A percentile compares a stretch with the other conserved stretches of the same genome.
Evolutionary conservation across 148 eudicot genomes (phyloP).

Genomic region (Tetragonia tetragonoides): DNA sequence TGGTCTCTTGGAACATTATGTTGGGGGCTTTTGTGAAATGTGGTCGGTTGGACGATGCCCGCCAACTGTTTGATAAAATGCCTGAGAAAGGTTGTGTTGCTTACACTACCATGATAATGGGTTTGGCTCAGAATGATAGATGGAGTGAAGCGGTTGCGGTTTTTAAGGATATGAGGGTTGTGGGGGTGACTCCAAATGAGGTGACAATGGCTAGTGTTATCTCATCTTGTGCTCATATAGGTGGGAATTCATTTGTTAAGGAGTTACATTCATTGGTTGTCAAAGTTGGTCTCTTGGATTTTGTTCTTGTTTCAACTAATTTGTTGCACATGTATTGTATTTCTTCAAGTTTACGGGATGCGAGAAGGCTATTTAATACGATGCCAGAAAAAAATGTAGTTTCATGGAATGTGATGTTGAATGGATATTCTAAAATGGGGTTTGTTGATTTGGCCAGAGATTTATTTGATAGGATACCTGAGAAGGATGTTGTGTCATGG

Average conservation of each 20-base stretch:
- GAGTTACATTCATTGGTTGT: constrained; percentile 54
- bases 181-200: constrained; percentile 61
- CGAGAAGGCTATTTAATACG: constrained; percentile 53
- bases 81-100: constrained; percentile 57
- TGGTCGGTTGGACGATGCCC: constrained; percentile 53
- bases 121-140: constrained; percentile 46
- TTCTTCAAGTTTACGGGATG: constrained; percentile 48
- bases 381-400: constrained; percentile 71
- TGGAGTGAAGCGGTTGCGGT: constrained; percentile 51
- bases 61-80: constrained; percentile 72
- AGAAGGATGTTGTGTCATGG: constrained; percentile 78
- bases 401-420: constrained; percentile 87
- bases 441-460: constrained; percentile 50
- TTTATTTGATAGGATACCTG: constrained; percentile 62
- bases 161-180: constrained; percentile 60
- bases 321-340: constrained; percentile 63
- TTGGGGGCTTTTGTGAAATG: constrained; percentile 59
- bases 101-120: constrained; percentile 85
- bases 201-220: constrained; percentile 76
- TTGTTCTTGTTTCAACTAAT: constrained; percentile 65
- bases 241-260: constrained; percentile 37
- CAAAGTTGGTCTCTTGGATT: constrained; percentile 55
- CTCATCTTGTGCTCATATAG: constrained; percentile 50
- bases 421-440: constrained; percentile 72
- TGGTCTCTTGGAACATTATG: constrained; percentile 74